phyloP scores from a whole-genome alignment of 768 basidiomycete genomes.

The Pleurotus giganteus region DNA sequence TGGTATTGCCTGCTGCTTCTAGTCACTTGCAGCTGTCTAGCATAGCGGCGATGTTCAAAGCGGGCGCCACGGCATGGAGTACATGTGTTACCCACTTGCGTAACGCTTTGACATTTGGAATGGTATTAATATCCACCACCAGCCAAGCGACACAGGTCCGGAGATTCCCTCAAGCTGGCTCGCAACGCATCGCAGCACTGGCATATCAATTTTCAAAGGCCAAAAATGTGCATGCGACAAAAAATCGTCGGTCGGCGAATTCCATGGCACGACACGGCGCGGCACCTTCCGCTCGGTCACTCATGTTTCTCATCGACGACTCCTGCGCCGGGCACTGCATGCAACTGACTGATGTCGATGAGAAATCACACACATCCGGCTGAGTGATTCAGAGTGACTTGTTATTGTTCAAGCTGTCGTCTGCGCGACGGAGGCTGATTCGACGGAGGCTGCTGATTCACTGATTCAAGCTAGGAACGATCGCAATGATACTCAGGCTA shows the following conservation, averaged over 20 bases:
- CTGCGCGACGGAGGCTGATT: no score
- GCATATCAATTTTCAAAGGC: no score
- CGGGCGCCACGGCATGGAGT: not conserved
- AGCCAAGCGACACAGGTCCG: not conserved
- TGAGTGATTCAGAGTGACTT: conserved; percentile 5
- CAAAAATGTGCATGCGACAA: no score
- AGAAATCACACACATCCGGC: not conserved
- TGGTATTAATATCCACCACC: not conserved
- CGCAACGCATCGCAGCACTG: no score
- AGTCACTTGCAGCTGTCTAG: not conserved
- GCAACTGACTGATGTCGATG: no score
- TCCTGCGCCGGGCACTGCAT: no score
- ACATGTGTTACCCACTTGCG: not conserved
- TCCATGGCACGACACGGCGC: no score
- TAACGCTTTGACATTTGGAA: not conserved
- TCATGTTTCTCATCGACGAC: no score
- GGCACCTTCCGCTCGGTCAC: no score
- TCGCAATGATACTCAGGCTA: not conserved
- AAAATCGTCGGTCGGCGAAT: no score
- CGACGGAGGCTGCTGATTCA: no score
- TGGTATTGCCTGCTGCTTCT: not conserved
- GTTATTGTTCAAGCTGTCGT: no score
- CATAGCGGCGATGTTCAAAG: not conserved
- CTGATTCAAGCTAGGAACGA: conserved; percentile 2
- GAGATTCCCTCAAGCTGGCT: not conserved